phyloP scores from a whole-genome alignment of 345 rosid genomes.

The Toxicodendron radicans region DNA sequence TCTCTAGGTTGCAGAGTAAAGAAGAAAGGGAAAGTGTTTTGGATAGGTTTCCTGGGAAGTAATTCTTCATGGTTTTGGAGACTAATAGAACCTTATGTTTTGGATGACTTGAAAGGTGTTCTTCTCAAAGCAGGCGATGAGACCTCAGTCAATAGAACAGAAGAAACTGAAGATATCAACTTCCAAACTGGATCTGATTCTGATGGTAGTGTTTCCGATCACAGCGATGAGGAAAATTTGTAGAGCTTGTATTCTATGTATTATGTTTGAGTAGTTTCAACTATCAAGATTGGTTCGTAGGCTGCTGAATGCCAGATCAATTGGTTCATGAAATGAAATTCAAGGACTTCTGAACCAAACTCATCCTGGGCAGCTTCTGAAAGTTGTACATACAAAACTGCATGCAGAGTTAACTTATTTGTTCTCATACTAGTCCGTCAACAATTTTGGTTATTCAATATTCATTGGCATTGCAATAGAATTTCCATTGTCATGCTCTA shows the following conservation, averaged over 20 bases:
- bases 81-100: constrained; percentile 60
- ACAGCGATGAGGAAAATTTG: constrained; percentile 20
- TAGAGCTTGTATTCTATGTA: neutral
- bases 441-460: too few relatives aligned
- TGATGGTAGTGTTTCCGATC: constrained; percentile 29
- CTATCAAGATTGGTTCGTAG: neutral
- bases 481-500: too few relatives aligned
- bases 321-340: neutral
- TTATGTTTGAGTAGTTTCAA: neutral
- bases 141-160: constrained; percentile 11
- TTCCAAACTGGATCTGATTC: constrained; percentile 40
- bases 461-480: too few relatives aligned
- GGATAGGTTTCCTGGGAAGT: constrained; percentile 77
- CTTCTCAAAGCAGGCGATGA: constrained; percentile 26
- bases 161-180: constrained; percentile 31
- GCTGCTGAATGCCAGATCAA: neutral
- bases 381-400: constrained; percentile 1
- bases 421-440: neutral
- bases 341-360: neutral
- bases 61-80: constrained; percentile 66
- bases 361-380: neutral
- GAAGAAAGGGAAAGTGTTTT: constrained; percentile 67
- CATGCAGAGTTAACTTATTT: neutral
- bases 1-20: constrained; percentile 74
- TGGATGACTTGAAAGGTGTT: constrained; percentile 47